A percentile compares a stretch with the other conserved stretches of the same genome.
Evolutionary conservation across 305 asterid species (phyloP).

Genomic region (Fraxinus albicans): DNA sequence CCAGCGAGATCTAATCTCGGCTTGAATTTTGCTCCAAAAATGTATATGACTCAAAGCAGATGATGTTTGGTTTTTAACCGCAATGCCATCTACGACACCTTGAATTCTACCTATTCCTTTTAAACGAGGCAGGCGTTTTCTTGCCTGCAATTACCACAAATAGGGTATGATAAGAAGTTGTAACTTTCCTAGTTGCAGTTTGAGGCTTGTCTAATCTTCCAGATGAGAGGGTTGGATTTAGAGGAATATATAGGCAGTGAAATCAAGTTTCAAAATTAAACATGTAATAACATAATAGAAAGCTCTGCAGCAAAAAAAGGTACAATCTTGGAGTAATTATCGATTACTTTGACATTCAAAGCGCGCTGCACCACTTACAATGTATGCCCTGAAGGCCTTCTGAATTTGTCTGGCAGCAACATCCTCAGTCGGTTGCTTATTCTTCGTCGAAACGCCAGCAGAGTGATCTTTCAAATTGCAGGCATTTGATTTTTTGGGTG

Average conservation of each 20-base stretch:
- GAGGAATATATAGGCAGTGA: background rate
- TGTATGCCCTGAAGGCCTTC: conserved; percentile 34
- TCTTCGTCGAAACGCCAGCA: conserved; percentile 30
- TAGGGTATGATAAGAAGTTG: background rate
- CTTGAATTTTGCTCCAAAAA: conserved; percentile 67
- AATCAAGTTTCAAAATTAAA: background rate
- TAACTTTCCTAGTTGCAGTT: background rate
- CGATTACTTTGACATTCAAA: background rate
- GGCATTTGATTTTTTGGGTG: conserved; percentile 26
- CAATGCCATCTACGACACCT: conserved; percentile 37
- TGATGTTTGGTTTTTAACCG: conserved; percentile 42
- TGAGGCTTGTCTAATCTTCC: background rate
- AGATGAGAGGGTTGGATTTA: background rate
- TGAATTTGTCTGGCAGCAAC: conserved; percentile 42
- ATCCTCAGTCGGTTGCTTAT: conserved; percentile 7
- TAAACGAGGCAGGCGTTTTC: conserved; percentile 45
- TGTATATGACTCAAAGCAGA: conserved; percentile 62
- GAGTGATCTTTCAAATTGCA: conserved; percentile 3
- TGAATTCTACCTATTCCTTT: conserved; percentile 47
- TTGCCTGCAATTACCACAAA: conserved; percentile 38
- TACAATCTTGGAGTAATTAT: background rate
- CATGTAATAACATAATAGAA: background rate
- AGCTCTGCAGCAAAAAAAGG: background rate
- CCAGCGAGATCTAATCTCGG: conserved; percentile 60
- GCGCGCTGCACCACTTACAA: conserved; percentile 15